Evolutionary conservation across 2,329 filamentous ascomycete genomes (phyloP).

Genomic region (Incumbomyces delicatus): DNA sequence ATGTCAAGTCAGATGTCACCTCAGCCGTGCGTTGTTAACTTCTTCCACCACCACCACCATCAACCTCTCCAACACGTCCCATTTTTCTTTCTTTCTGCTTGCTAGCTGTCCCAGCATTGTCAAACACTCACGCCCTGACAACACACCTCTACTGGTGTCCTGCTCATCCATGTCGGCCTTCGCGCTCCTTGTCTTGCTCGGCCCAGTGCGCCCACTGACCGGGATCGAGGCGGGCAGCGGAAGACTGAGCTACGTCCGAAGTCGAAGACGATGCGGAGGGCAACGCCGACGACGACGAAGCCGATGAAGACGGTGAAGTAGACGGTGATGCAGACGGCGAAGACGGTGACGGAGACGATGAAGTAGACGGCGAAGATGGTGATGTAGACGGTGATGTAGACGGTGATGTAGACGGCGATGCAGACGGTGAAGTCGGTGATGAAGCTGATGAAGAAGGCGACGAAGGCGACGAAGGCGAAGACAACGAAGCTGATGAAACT

Average conservation of each 20-base stretch:
- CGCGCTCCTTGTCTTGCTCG: neutral
- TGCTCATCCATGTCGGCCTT: too few relatives aligned
- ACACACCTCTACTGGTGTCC: too few relatives aligned
- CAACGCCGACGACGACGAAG: too few relatives aligned
- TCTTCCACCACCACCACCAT: too few relatives aligned
- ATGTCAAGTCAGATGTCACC: too few relatives aligned
- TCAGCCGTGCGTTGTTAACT: too few relatives aligned
- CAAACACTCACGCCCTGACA: too few relatives aligned
- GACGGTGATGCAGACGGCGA: neutral
- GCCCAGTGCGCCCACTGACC: conserved; percentile 3
- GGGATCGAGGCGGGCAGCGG: neutral
- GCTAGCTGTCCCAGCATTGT: too few relatives aligned
- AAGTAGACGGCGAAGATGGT: conserved; percentile 2
- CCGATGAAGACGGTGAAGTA: too few relatives aligned
- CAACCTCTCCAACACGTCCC: too few relatives aligned
- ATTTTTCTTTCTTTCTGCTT: too few relatives aligned
- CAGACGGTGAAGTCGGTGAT: neutral
- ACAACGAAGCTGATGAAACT: too few relatives aligned
- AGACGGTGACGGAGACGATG: conserved; percentile 2
- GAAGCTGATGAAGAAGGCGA: conserved; percentile 7
- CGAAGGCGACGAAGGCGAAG: neutral
- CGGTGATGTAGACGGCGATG: neutral
- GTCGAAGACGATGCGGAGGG: neutral
- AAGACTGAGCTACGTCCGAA: neutral
- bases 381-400: neutral